Conservation (phyloP, 129 eudicot genomes). For the Centaurea solstitialis region DNA sequence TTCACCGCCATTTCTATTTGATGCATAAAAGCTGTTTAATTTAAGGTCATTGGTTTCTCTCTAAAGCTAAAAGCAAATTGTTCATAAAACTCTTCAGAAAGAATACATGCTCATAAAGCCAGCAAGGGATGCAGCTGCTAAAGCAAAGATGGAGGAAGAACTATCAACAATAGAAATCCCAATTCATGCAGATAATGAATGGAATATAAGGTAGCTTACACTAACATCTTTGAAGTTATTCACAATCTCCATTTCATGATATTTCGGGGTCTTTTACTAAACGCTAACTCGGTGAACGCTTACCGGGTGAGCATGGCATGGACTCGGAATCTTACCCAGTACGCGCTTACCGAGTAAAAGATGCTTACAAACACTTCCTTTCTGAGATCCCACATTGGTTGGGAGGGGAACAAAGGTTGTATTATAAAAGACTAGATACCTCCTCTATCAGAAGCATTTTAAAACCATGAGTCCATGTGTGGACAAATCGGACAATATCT, state of each 20-base stretch:
- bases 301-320: no score
- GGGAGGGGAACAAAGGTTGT: no score
- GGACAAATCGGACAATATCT: no score
- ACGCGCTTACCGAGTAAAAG: no score
- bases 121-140: slow-evolving; percentile 89
- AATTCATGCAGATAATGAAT: slow-evolving; percentile 83
- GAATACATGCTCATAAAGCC: slow-evolving; percentile 79
- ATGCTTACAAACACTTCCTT: no score
- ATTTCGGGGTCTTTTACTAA: not conserved
- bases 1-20: not conserved
- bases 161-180: slow-evolving; percentile 55
- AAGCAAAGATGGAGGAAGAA: slow-evolving; percentile 88
- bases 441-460: no score
- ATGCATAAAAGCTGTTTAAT: not conserved
- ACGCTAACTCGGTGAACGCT: no score
- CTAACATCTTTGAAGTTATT: not conserved
- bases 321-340: no score
- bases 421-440: no score
- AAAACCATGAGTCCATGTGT: no score
- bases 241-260: not conserved
- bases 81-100: slow-evolving; percentile 47
- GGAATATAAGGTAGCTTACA: slow-evolving; percentile 81
- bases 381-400: no score
- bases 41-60: slow-evolving; percentile 10
- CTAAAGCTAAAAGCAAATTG: not conserved